A percentile compares a stretch with the other conserved stretches of the same genome.
These are phyloP conservation scores for Hypoxylon fuscum DNA, from an alignment of 495 filamentous ascomycete species.

Conservation along the genomic window DNA sequence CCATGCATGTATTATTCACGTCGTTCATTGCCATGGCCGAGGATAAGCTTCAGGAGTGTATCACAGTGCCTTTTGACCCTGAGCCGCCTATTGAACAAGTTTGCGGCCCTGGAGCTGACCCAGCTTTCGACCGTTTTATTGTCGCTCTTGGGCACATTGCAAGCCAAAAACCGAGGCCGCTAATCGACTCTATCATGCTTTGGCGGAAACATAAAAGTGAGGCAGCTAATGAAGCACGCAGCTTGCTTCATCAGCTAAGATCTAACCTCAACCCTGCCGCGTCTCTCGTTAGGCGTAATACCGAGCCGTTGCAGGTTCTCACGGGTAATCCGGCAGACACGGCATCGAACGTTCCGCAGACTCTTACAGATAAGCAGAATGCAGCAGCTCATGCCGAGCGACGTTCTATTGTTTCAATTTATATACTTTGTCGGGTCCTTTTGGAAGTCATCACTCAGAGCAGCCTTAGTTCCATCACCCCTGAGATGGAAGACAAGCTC, in stretches of 20 bases:
- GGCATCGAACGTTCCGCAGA: conserved; percentile 11
- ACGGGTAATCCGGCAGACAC: conserved; percentile 33
- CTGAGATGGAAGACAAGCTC: conserved; percentile 87
- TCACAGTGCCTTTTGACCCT: conserved; percentile 74
- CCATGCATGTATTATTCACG: conserved; percentile 94
- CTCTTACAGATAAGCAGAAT: conserved; percentile 69
- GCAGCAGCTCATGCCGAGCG: conserved; percentile 80
- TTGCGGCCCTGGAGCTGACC: conserved; percentile 88
- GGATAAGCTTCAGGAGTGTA: conserved; percentile 87
- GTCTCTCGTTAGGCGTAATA: conserved; percentile 57
- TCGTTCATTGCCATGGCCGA: conserved; percentile 89
- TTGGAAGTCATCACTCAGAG: conserved; percentile 94
- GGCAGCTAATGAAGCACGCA: conserved; percentile 69
- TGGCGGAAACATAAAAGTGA: conserved; percentile 97
- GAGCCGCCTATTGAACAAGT: conserved; percentile 86
- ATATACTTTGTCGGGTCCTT: conserved; percentile 90
- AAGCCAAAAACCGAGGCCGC: conserved; percentile 89
- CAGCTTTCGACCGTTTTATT: conserved; percentile 94
- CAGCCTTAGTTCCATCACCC: conserved; percentile 78
- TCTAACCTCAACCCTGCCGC: conserved; percentile 40
- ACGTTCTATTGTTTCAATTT: conserved; percentile 90
- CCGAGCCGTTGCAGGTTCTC: conserved; percentile 55
- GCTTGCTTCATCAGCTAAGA: conserved; percentile 69
- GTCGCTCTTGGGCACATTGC: conserved; percentile 92
- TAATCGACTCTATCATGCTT: conserved; percentile 96